These are phyloP conservation scores for Misopates orontium DNA, from an alignment of 257 asterid genomes.

Conservation along the genomic window DNA sequence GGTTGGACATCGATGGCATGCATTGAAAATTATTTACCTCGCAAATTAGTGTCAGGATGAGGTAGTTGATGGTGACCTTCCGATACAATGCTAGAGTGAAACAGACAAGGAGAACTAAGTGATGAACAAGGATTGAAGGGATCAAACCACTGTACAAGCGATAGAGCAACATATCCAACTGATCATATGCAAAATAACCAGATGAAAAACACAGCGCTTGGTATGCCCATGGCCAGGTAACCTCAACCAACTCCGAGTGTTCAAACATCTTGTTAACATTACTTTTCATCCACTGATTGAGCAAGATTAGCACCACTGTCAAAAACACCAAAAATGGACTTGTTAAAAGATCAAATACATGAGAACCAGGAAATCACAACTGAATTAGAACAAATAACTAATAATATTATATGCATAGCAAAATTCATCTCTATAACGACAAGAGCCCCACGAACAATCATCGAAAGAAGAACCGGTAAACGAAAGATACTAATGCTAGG, in stretches of 20 bases:
- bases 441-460: not conserved
- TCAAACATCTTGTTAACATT: conserved; percentile 61
- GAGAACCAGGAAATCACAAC: not conserved
- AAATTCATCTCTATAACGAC: not conserved
- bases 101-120: conserved; percentile 80
- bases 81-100: conserved; percentile 87
- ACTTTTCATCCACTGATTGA: conserved; percentile 48
- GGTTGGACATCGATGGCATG: not conserved
- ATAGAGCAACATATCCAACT: conserved; percentile 77
- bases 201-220: conserved; percentile 72
- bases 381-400: not conserved
- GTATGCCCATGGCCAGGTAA: conserved; percentile 79
- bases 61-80: conserved; percentile 85
- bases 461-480: not conserved
- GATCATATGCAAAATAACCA: conserved; percentile 97
- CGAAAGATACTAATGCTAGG: not conserved
- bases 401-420: not conserved
- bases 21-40: conserved; percentile 50
- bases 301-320: conserved; percentile 58
- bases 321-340: not conserved
- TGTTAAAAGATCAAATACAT: not conserved
- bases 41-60: conserved; percentile 85
- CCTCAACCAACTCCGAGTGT: conserved; percentile 70
- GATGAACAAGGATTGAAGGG: conserved; percentile 84
- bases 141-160: conserved; percentile 68